Base-by-base conservation (phyloP, 345 rosid genomes). In the Turnera subulata region DNA sequence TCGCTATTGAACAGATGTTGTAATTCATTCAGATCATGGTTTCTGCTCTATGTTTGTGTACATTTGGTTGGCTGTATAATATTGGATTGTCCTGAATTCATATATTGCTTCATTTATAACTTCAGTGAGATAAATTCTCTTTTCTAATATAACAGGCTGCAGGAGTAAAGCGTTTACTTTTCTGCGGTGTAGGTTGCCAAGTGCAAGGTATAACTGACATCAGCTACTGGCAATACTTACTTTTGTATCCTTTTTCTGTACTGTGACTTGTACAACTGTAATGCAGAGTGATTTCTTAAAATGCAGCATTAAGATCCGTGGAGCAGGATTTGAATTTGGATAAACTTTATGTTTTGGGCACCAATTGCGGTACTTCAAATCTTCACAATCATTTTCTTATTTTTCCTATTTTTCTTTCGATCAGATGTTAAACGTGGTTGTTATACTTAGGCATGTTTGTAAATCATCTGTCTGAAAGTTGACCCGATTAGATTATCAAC, bases 141-240 rank as follows among this genome's bases (percentile, higher is more conserved):
- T 47, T 62, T 69, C n/a, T 46, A n/a, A 39, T 17, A 58, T 13
- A 50, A 68, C 76, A 91, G 98, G 80, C 96, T 52, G 88, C 96
- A 7, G 92, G 98, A 29, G 95, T 91, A 33, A 91, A 91, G 64
- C 91, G 95, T 71, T 92, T 91, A 66, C 96, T 91, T 64, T 88
- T 91, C 56, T 88, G 98, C 71, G 98, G 98, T 25, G 98, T 91
- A 56, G 96, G 98, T 56, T 91, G 98, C 76, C 98, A 91, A 84
- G 98, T 91, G 66, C 96, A 86, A 74, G 98, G 98, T 91, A 65
- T 48, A 52, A 25, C 29, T 55, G 56, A 24, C 50, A 12, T 55
- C 63, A 51, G 39, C 38, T 57, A 49, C 63, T 49, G 24, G 51
- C 45, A 37, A 57, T 56, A 40, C 45, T 24, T 43, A 15, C 18